Conservation (phyloP, 176 grass and related monocot species). For the Areca catechu region DNA sequence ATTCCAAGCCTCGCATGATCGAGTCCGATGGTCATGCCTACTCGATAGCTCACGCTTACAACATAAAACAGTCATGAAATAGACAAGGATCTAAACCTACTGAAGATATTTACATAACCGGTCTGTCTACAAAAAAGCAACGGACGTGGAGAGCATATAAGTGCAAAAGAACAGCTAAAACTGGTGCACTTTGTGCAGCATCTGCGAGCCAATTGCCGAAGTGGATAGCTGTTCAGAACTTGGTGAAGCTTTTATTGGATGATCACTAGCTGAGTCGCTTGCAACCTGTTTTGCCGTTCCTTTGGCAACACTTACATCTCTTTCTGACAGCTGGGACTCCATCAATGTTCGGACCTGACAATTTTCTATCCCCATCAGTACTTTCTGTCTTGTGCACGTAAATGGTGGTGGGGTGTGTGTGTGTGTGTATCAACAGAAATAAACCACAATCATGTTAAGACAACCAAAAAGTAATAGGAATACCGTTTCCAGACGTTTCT, state of each 20-base stretch:
- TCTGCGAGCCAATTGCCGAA: conserved; percentile 18
- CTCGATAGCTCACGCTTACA: too few relatives aligned
- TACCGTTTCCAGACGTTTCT: conserved; percentile 15
- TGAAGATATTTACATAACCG: too few relatives aligned
- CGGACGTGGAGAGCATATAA: too few relatives aligned
- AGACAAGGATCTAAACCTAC: too few relatives aligned
- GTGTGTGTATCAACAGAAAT: neutral
- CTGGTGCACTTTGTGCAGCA: conserved; percentile 37
- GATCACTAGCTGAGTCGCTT: conserved; percentile 34
- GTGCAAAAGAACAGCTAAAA: conserved; percentile 26
- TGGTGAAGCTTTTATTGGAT: conserved; percentile 35
- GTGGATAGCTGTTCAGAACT: conserved; percentile 43
- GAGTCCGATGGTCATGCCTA: too few relatives aligned
- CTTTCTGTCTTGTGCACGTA: too few relatives aligned
- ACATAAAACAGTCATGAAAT: too few relatives aligned
- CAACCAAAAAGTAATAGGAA: neutral
- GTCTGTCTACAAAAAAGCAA: too few relatives aligned
- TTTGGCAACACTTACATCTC: conserved; percentile 34
- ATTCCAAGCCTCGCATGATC: too few relatives aligned
- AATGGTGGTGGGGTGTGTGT: too few relatives aligned
- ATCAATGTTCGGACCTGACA: conserved; percentile 39
- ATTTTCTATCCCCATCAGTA: conserved; percentile 11
- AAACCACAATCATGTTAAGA: neutral
- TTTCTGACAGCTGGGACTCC: conserved; percentile 45
- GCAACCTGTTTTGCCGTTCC: conserved; percentile 25